Percentiles rank a stretch among this genome's conserved stretches.
Conservation (phyloP, 1,284 basidiomycete genomes). For the Leccinum ponderosum region DNA sequence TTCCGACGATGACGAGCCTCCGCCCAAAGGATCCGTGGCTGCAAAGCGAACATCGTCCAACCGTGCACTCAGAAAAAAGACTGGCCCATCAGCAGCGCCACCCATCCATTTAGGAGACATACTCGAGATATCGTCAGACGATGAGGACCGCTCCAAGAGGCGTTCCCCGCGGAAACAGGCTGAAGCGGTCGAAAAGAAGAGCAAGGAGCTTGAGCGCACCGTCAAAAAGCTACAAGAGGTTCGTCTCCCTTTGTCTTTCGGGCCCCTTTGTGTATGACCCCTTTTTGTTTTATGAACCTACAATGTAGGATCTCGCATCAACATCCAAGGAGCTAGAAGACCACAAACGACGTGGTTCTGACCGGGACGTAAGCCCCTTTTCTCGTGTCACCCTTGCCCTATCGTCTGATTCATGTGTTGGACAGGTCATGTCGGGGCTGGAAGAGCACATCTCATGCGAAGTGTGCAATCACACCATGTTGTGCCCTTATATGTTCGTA, state of each 20-base stretch:
- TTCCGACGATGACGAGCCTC: slow-evolving; percentile 49
- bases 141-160: slow-evolving; percentile 21
- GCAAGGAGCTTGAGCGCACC: slow-evolving; percentile 18
- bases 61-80: slow-evolving; percentile 21
- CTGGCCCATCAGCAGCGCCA: neutral
- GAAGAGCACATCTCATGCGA: slow-evolving; percentile 61
- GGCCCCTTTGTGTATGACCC: neutral
- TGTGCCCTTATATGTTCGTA: slow-evolving; percentile 63
- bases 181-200: neutral
- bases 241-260: neutral
- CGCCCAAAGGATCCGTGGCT: slow-evolving; percentile 25
- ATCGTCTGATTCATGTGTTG: slow-evolving; percentile 2
- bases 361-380: neutral
- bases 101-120: slow-evolving; percentile 15
- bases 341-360: neutral
- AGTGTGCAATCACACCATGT: slow-evolving; percentile 62
- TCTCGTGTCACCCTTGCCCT: neutral
- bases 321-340: neutral
- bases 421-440: slow-evolving; percentile 32
- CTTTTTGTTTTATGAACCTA: neutral
- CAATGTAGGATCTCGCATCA: neutral
- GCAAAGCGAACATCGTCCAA: slow-evolving; percentile 34
- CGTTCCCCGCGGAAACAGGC: slow-evolving; percentile 3
- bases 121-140: slow-evolving; percentile 33
- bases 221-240: slow-evolving; percentile 27